Conservation (phyloP, 1,284 basidiomycete species). For the Mycosarcoma mackinlayi region DNA sequence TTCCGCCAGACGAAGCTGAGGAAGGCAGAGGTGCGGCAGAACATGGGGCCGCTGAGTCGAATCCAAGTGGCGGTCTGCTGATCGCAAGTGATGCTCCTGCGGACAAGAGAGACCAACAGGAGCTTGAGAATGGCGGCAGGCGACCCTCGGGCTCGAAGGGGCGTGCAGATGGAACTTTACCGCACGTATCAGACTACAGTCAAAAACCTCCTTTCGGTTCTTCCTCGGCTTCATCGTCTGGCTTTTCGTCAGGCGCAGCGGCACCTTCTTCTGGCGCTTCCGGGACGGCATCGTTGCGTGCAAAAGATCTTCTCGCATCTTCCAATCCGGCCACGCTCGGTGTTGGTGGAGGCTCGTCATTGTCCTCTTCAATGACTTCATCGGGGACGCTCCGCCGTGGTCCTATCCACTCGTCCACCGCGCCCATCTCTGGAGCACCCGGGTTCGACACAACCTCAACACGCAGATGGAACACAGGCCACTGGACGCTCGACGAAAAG, state of each 20-base stretch:
- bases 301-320: conserved; percentile 32
- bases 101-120: neutral
- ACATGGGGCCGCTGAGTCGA: conserved; percentile 13
- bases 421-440: conserved; percentile 60
- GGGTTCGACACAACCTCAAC: conserved; percentile 53
- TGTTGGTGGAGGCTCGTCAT: neutral
- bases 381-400: conserved; percentile 28
- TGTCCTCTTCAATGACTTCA: conserved; percentile 3
- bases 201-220: conserved; percentile 40
- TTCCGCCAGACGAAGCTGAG: conserved; percentile 35
- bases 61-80: conserved; percentile 38
- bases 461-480: conserved; percentile 62
- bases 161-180: conserved; percentile 12
- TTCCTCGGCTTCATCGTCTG: conserved; percentile 11
- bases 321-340: conserved; percentile 3
- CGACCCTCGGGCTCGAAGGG: conserved; percentile 6
- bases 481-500: conserved; percentile 55
- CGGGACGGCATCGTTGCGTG: conserved; percentile 21
- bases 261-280: conserved; percentile 7
- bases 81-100: conserved; percentile 25
- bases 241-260: conserved; percentile 35
- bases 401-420: conserved; percentile 24
- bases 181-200: conserved; percentile 45
- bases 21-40: conserved; percentile 5
- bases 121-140: conserved; percentile 1